Conservation (phyloP, 73 alveolate species). For the Paramecium pentaurelia region DNA sequence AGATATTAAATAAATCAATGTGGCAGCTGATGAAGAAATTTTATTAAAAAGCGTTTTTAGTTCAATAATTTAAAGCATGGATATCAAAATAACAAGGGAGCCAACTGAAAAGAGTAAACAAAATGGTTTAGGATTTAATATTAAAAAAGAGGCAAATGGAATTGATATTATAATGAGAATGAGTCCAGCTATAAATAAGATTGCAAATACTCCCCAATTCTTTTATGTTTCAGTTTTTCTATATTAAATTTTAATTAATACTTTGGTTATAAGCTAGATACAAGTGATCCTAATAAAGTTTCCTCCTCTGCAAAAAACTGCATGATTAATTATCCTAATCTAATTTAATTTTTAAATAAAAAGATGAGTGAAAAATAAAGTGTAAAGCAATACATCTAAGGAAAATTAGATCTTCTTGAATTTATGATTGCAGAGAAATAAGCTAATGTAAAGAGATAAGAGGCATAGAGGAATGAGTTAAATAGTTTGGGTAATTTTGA, state of each 20-base stretch:
- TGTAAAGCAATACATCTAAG: background rate
- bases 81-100: background rate
- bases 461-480: conserved; percentile 98
- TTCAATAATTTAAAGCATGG: background rate
- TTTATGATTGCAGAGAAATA: conserved; percentile 78
- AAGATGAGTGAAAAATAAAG: background rate
- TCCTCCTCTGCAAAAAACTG: background rate
- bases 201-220: background rate
- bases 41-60: conserved; percentile 3
- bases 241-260: background rate
- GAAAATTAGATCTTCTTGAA: conserved; percentile 90
- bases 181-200: background rate
- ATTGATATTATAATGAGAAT: background rate
- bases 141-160: conserved; percentile 18
- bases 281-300: background rate
- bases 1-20: background rate
- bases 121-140: conserved; percentile 23
- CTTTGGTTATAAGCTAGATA: background rate
- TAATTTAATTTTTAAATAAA: background rate
- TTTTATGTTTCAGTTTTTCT: background rate
- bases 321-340: background rate
- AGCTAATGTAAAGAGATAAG: conserved; percentile 89
- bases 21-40: background rate
- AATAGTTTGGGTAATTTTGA: conserved; percentile 72
- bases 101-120: conserved; percentile 12